These are phyloP conservation scores for Exserohilum turcica DNA, from an alignment of 2,329 filamentous ascomycete species.

Conservation along the genomic window DNA sequence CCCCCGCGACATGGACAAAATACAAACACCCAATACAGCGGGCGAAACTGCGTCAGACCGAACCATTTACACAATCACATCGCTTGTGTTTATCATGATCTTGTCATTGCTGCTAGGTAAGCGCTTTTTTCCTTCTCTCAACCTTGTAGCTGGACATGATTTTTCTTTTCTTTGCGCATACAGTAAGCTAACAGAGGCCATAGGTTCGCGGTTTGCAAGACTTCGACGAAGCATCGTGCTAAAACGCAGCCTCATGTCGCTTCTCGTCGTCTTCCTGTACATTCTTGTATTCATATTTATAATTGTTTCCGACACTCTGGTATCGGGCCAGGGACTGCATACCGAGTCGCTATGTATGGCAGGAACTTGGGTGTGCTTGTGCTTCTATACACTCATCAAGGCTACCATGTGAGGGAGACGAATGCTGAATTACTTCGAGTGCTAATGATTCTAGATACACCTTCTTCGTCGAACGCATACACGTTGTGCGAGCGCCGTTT, in stretches of 20 bases:
- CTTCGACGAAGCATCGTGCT: neutral
- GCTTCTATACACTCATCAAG: conserved; percentile 46
- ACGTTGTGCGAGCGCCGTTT: conserved; percentile 42
- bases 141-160: too few relatives aligned
- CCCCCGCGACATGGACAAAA: neutral
- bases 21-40: neutral
- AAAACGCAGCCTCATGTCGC: conserved; percentile 22
- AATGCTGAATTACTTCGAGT: neutral
- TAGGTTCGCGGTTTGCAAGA: conserved; percentile 5
- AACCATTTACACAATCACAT: conserved; percentile 1
- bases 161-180: too few relatives aligned
- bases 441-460: conserved; percentile 32
- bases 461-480: conserved; percentile 49
- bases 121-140: too few relatives aligned
- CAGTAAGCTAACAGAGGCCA: too few relatives aligned
- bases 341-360: conserved; percentile 32
- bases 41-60: conserved; percentile 1
- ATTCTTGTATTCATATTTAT: conserved; percentile 26
- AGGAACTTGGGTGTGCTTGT: conserved; percentile 46
- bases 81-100: conserved; percentile 7
- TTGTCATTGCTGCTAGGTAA: conserved; percentile 7
- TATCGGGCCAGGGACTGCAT: conserved; percentile 37
- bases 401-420: conserved; percentile 22
- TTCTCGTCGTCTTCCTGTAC: conserved; percentile 24
- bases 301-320: conserved; percentile 27